Conservation (phyloP, 768 basidiomycete species). For the Krasilnikovozyma curviuscula region DNA sequence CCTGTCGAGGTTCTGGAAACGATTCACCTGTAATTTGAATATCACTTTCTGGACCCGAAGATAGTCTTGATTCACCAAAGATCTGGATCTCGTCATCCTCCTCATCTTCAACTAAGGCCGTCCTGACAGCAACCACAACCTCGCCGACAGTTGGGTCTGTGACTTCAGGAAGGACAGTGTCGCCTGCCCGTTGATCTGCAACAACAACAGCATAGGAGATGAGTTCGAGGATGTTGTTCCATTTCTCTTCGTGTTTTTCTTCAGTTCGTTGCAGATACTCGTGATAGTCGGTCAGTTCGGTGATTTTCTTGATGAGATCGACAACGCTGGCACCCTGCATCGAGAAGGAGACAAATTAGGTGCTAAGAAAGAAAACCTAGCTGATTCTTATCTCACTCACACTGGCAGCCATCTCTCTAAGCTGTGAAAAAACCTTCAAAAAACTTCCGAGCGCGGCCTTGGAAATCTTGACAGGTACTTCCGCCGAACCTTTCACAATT, state of each 20-base stretch:
- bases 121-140: neutral
- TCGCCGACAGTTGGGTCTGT: neutral
- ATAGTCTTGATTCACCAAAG: neutral
- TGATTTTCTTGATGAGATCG: slow-evolving; percentile 40
- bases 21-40: too few species aligned
- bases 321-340: slow-evolving; percentile 41
- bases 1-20: too few species aligned
- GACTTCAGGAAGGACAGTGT: slow-evolving; percentile 19
- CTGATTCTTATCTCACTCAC: slow-evolving; percentile 26
- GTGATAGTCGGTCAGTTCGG: slow-evolving; percentile 44
- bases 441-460: slow-evolving; percentile 25
- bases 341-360: neutral
- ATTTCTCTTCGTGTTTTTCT: slow-evolving; percentile 50
- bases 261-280: slow-evolving; percentile 46
- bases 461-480: neutral
- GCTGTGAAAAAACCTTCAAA: slow-evolving; percentile 35
- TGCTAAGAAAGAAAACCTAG: neutral
- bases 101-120: slow-evolving; percentile 13
- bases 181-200: slow-evolving; percentile 31
- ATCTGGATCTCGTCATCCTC: slow-evolving; percentile 12
- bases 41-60: too few species aligned
- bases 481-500: too few species aligned
- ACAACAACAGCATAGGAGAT: slow-evolving; percentile 27
- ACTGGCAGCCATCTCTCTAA: slow-evolving; percentile 38
- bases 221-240: slow-evolving; percentile 75